phyloP scores from a whole-genome alignment of 2,329 filamentous ascomycete species.

The Fusarium kyushuense region DNA sequence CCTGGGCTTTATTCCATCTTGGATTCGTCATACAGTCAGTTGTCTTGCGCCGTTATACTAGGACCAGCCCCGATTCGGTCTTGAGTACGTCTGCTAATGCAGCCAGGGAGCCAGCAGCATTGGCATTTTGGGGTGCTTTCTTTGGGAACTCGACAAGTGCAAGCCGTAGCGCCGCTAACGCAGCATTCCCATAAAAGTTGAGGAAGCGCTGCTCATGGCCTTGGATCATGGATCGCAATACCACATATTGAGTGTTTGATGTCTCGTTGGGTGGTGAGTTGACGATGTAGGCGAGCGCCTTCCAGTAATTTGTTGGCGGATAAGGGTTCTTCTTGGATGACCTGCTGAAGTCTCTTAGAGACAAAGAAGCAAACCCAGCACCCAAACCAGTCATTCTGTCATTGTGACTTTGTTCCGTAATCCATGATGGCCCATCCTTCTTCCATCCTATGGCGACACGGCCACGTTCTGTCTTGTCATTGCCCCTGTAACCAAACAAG shows the following conservation, averaged over 20 bases:
- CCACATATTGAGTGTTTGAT: conserved; percentile 78
- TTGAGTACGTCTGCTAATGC: conserved; percentile 67
- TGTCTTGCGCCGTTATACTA: conserved; percentile 52
- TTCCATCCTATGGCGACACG: conserved; percentile 79
- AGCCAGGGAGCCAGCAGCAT: conserved; percentile 64
- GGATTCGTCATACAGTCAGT: neutral
- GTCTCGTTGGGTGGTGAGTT: conserved; percentile 77
- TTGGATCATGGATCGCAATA: conserved; percentile 78
- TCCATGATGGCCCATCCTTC: conserved; percentile 69
- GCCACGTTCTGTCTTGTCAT: conserved; percentile 77
- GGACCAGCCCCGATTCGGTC: conserved; percentile 61
- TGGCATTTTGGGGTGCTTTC: conserved; percentile 60
- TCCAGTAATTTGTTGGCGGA: conserved; percentile 87
- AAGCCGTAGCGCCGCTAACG: conserved; percentile 74
- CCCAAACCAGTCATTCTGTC: conserved; percentile 87
- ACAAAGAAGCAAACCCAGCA: conserved; percentile 84
- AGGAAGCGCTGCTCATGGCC: conserved; percentile 81
- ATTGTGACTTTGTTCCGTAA: conserved; percentile 78
- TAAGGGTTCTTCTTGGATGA: conserved; percentile 77
- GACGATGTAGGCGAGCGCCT: conserved; percentile 77
- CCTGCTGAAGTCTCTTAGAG: conserved; percentile 83
- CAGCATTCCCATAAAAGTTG: conserved; percentile 82
- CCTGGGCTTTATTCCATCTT: conserved; percentile 2
- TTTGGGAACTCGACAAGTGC: conserved; percentile 81
- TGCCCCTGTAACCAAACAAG: conserved; percentile 84